Conservation (phyloP, 768 basidiomycete species). For the Boletus subparvulus region DNA sequence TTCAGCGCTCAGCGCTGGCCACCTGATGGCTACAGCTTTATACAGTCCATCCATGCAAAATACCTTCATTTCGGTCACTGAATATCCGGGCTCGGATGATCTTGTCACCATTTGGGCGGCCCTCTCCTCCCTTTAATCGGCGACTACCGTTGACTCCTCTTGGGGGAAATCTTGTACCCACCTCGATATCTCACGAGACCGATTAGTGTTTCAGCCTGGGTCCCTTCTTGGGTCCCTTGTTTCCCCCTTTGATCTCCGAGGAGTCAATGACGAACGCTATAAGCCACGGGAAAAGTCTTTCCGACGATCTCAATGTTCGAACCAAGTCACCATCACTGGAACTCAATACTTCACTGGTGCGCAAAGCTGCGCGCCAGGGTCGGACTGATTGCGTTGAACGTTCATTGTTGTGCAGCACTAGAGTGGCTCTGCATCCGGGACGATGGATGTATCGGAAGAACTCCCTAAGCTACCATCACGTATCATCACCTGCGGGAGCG, state of each 20-base stretch:
- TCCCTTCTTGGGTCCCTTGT: constrained; percentile 11
- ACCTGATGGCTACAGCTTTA: neutral
- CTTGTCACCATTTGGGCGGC: neutral
- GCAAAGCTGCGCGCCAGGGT: constrained; percentile 6
- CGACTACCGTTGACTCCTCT: constrained; percentile 15
- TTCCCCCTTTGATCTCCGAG: constrained; percentile 27
- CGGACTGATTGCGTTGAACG: constrained; percentile 16
- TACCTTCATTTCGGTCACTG: neutral
- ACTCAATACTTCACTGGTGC: constrained; percentile 1
- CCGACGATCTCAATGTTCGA: constrained; percentile 13
- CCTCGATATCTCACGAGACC: constrained; percentile 21
- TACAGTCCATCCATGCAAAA: constrained; percentile 2
- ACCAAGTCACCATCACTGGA: constrained; percentile 5
- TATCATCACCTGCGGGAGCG: neutral
- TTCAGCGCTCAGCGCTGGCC: neutral
- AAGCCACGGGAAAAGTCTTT: constrained; percentile 6
- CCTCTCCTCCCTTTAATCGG: constrained; percentile 12
- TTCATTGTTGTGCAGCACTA: constrained; percentile 4
- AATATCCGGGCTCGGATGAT: constrained; percentile 6
- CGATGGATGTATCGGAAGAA: constrained; percentile 2
- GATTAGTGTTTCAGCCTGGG: constrained; percentile 14
- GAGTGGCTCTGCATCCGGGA: neutral
- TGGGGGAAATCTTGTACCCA: constrained; percentile 19
- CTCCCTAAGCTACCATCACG: neutral
- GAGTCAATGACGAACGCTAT: constrained; percentile 15